Base-by-base conservation (phyloP, 345 rosid genomes). In the Eucalyptus shirleyi region DNA sequence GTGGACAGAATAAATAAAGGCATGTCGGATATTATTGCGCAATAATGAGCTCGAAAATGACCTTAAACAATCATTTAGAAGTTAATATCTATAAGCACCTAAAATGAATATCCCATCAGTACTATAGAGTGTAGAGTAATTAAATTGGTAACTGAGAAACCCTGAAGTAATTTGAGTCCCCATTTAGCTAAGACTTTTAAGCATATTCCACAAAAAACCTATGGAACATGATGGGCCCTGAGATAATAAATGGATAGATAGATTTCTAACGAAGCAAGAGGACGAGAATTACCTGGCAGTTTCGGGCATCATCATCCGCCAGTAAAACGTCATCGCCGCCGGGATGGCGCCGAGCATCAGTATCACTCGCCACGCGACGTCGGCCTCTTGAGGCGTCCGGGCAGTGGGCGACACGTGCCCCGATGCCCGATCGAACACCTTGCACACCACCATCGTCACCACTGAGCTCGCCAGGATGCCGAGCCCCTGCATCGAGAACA, bases 251-350 rank as follows among this genome's bases (percentile, higher is more conserved):
- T 62, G 34, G 3, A 62, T 28, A 28, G 32, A 12, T 14, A 62
- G 69, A 62, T 1, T 28, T 34, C 81, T 34, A 10, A 34, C 13
- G 81, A 69, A 9, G 69, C 34, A 62, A 47, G 55, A 11, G 8
- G 32, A 51, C 32, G 9, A 14, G 37, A 65, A 86, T 87, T 91
- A 96, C 98, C 97, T 93, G 65, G 98, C 97, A 30, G 98, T 94
- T 94, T 96, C 98, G 32, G 98, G 98, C 98, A 96, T 96, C 89
- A 90, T 91, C 95, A 96, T 95, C 21, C 98, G 94, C 97, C 97
- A 96, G 42, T 96, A 96, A 81, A 88, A 96, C 9, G 98, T 96
- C 59, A 95, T 87, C 51, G 94, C 97, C 37, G 98, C 97, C 50
- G 98, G 98, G 56, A 96, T 85, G 42, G 95, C 95, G 60, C 97